phyloP scores from a whole-genome alignment of 768 basidiomycete genomes.

The Pisolithus orientalis region DNA sequence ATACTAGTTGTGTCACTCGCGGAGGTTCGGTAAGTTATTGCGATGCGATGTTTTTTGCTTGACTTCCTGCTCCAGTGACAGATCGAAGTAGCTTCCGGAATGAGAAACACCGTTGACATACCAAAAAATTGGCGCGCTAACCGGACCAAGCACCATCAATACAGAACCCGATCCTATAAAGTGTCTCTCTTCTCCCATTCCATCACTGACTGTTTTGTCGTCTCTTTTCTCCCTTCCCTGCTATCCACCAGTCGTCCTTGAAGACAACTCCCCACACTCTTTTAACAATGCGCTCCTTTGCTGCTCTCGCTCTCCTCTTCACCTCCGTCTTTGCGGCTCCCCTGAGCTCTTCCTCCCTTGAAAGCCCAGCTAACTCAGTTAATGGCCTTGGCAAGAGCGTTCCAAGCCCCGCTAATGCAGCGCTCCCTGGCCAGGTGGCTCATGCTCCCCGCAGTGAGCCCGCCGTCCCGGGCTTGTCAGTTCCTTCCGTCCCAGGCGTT shows the following conservation, averaged over 20 bases:
- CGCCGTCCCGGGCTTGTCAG: too few species aligned
- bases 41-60: too few species aligned
- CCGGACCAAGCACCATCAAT: neutral
- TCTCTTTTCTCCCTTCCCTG: constrained; percentile 4
- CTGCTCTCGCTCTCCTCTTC: constrained; percentile 17
- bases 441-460: too few species aligned
- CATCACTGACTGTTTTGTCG: constrained; percentile 14
- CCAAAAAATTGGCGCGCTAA: neutral
- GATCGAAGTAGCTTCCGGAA: too few species aligned
- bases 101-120: neutral
- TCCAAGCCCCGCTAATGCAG: too few species aligned
- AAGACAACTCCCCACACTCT: constrained; percentile 25
- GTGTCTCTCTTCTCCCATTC: neutral
- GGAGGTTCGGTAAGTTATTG: too few species aligned
- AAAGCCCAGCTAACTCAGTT: constrained; percentile 6
- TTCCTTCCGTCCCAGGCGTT: too few species aligned
- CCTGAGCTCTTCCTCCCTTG: constrained; percentile 21
- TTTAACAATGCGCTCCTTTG: constrained; percentile 34
- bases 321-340: constrained; percentile 11
- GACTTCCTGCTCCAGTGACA: too few species aligned
- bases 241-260: constrained; percentile 12
- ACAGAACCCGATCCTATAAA: neutral
- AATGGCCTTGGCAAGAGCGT: neutral
- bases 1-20: too few species aligned
- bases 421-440: too few species aligned